These are phyloP conservation scores for Psidium guajava DNA, from an alignment of 345 rosid genomes.

Conservation along the genomic window DNA sequence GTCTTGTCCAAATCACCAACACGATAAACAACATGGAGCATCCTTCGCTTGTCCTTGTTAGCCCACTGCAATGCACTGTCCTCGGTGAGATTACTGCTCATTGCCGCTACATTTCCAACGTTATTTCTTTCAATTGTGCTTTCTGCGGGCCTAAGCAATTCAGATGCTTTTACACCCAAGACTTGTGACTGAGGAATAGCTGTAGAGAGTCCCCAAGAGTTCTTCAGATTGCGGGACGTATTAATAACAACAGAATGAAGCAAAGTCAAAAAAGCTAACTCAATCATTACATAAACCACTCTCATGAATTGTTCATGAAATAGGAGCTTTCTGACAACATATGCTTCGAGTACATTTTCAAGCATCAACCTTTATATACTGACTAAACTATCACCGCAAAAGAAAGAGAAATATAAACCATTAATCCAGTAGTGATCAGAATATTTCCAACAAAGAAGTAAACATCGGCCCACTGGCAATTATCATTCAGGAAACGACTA, in stretches of 20 bases:
- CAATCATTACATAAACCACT: neutral
- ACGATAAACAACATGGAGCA: conserved; percentile 95
- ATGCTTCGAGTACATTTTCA: neutral
- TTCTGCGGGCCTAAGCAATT: conserved; percentile 31
- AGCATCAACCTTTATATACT: neutral
- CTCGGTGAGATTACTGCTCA: conserved; percentile 40
- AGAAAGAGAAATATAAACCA: neutral
- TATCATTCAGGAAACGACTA: neutral
- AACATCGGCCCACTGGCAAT: neutral
- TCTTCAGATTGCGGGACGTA: neutral
- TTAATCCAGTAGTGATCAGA: neutral
- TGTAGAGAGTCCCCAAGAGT: conserved; percentile 7
- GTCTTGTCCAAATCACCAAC: conserved; percentile 95
- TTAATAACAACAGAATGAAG: neutral
- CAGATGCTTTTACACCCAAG: conserved; percentile 33
- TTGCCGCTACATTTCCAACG: conserved; percentile 43
- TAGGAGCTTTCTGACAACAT: neutral
- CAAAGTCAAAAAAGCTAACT: neutral
- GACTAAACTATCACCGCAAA: neutral
- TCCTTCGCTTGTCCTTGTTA: conserved; percentile 69
- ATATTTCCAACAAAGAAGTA: neutral
- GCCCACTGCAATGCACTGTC: conserved; percentile 54
- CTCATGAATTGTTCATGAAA: neutral
- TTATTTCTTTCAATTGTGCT: conserved; percentile 24
- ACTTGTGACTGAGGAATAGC: conserved; percentile 49